Evolutionary conservation across 768 basidiomycete species (phyloP).

Genomic region (Podaxis pistillaris): DNA sequence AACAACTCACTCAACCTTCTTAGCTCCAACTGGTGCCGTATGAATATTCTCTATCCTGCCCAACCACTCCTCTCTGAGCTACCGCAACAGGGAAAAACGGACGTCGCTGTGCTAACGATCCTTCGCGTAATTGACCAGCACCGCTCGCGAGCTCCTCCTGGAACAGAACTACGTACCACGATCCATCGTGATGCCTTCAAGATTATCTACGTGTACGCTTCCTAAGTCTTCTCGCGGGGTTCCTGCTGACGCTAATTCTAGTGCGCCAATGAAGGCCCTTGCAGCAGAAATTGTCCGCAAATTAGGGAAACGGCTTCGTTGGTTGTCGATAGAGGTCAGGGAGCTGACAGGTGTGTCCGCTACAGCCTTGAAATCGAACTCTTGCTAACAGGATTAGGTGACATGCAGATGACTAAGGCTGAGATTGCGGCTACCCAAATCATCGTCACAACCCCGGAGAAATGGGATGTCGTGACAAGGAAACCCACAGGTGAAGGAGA

Average conservation of each 20-base stretch:
- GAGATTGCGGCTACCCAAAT: conserved; percentile 96
- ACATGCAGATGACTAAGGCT: conserved; percentile 94
- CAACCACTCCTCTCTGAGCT: conserved; percentile 13
- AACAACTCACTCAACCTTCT: neutral
- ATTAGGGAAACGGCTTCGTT: conserved; percentile 82
- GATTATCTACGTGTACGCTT: conserved; percentile 88
- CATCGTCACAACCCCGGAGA: conserved; percentile 98
- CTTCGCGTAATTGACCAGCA: conserved; percentile 85
- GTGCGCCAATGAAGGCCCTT: conserved; percentile 97
- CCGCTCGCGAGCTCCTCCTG: conserved; percentile 26
- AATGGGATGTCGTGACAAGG: conserved; percentile 99
- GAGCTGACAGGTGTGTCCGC: conserved; percentile 77
- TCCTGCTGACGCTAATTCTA: conserved; percentile 25
- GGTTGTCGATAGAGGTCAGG: conserved; percentile 83
- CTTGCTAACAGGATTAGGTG: conserved; percentile 49
- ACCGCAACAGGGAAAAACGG: conserved; percentile 89
- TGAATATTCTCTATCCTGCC: conserved; percentile 28
- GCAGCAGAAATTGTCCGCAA: conserved; percentile 96
- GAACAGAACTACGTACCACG: conserved; percentile 37
- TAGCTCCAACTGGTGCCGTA: conserved; percentile 97
- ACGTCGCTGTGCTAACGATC: conserved; percentile 93
- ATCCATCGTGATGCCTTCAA: conserved; percentile 82
- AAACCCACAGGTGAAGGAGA: conserved; percentile 98
- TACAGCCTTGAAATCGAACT: neutral
- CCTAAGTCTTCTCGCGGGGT: neutral